Percentiles rank a stretch among this genome's conserved stretches.
These are phyloP conservation scores for Rhododendron ovatum DNA, from an alignment of 148 eudicot genomes.

Conservation along the genomic window DNA sequence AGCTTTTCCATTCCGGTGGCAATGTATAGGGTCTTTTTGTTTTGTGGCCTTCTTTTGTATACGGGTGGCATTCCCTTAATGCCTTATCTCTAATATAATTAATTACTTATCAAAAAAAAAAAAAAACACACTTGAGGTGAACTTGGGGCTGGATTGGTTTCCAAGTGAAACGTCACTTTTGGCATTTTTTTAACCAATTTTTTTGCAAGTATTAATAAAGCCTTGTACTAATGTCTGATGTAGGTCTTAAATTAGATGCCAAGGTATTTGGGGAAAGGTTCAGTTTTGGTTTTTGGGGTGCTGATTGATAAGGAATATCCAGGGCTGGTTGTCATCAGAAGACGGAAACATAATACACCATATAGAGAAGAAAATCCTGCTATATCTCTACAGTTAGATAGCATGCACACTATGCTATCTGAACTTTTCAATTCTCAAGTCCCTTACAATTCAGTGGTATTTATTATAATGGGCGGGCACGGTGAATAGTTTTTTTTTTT, in stretches of 20 bases:
- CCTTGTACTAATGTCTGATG: not conserved
- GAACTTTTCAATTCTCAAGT: not conserved
- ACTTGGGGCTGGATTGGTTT: slow-evolving; percentile 2
- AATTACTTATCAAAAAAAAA: no score
- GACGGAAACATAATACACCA: not conserved
- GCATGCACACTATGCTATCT: not conserved
- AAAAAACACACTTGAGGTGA: not conserved
- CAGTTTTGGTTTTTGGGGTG: not conserved
- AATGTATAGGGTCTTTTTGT: no score
- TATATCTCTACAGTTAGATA: not conserved
- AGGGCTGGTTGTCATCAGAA: slow-evolving; percentile 1
- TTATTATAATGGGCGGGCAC: not conserved
- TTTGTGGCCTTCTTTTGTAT: no score
- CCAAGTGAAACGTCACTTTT: not conserved
- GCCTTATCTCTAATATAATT: no score
- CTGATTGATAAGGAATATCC: not conserved
- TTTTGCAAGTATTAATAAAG: not conserved
- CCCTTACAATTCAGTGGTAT: not conserved
- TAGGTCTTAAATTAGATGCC: not conserved
- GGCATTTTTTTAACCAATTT: not conserved
- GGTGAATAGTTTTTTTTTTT: not conserved
- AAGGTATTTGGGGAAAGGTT: not conserved
- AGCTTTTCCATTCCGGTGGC: no score
- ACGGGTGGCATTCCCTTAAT: no score
- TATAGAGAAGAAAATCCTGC: not conserved